Percentiles rank a stretch among this genome's conserved stretches.
These are phyloP conservation scores for Pterocarpus santalinus DNA, from an alignment of 306 rosid genomes.

Conservation along the genomic window DNA sequence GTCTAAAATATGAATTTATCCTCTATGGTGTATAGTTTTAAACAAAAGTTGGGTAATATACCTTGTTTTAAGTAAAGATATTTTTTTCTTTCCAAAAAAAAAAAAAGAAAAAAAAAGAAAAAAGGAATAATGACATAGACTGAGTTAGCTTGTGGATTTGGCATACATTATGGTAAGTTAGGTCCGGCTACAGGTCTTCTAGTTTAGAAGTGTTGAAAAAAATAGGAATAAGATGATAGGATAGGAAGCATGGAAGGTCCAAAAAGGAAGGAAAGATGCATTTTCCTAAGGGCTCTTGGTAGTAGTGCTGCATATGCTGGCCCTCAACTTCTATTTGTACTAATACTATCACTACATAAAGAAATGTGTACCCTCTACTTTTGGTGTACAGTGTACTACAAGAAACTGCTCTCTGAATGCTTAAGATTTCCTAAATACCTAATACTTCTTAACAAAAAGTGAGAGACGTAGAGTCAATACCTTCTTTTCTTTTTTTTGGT, in stretches of 20 bases:
- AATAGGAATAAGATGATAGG: background rate
- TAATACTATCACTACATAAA: background rate
- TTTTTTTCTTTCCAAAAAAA: background rate
- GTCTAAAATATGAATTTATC: slow-evolving; percentile 11
- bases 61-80: background rate
- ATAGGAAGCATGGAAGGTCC: background rate
- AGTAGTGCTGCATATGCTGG: background rate
- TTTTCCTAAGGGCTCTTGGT: background rate
- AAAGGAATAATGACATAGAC: background rate
- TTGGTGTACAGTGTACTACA: background rate
- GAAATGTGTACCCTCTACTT: background rate
- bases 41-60: background rate
- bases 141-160: slow-evolving; percentile 19
- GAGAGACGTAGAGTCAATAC: background rate
- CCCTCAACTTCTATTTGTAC: slow-evolving; percentile 6
- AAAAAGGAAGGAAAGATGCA: background rate
- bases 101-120: too few species aligned
- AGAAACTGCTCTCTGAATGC: background rate
- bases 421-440: background rate
- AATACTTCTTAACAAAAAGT: background rate
- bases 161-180: background rate
- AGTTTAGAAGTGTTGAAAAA: slow-evolving; percentile 12
- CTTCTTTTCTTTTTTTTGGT: background rate
- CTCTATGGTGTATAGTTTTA: background rate
- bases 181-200: background rate